phyloP scores from a whole-genome alignment of 768 basidiomycete species.

The Boletus eberwhitei region DNA sequence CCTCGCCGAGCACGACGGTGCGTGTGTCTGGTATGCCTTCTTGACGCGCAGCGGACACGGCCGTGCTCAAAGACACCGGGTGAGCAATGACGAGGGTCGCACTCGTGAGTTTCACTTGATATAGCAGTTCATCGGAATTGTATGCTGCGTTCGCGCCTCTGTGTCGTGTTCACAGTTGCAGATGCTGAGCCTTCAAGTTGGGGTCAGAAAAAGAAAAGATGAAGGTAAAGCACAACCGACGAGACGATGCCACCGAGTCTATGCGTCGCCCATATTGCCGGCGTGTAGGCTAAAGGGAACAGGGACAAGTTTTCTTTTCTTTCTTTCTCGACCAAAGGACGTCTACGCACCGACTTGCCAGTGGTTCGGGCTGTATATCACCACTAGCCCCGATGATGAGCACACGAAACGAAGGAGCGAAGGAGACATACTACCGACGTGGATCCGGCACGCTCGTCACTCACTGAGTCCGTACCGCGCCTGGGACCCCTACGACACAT shows the following conservation, averaged over 20 bases:
- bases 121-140: constrained; percentile 28
- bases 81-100: constrained; percentile 32
- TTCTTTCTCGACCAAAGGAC: background rate
- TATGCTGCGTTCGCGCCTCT: constrained; percentile 37
- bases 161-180: background rate
- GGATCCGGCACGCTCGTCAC: too few species aligned
- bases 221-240: constrained; percentile 35
- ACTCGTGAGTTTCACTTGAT: constrained; percentile 30
- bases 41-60: constrained; percentile 29
- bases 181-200: background rate
- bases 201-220: background rate
- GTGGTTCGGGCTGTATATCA: too few species aligned
- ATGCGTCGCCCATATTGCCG: constrained; percentile 58
- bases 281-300: constrained; percentile 46
- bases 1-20: constrained; percentile 26
- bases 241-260: constrained; percentile 56
- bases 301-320: background rate
- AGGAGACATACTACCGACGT: too few species aligned
- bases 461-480: constrained; percentile 30
- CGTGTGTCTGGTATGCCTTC: constrained; percentile 30
- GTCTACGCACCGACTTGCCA: constrained; percentile 44
- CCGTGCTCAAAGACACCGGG: constrained; percentile 25
- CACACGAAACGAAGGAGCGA: too few species aligned
- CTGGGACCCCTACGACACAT: constrained; percentile 63
- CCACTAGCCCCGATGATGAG: too few species aligned